Evolutionary conservation across 2,329 filamentous ascomycete genomes (phyloP), one percentile per base, ranked within the genome.

Genomic region (Parasarocladium wereldwijsianum): DNA sequence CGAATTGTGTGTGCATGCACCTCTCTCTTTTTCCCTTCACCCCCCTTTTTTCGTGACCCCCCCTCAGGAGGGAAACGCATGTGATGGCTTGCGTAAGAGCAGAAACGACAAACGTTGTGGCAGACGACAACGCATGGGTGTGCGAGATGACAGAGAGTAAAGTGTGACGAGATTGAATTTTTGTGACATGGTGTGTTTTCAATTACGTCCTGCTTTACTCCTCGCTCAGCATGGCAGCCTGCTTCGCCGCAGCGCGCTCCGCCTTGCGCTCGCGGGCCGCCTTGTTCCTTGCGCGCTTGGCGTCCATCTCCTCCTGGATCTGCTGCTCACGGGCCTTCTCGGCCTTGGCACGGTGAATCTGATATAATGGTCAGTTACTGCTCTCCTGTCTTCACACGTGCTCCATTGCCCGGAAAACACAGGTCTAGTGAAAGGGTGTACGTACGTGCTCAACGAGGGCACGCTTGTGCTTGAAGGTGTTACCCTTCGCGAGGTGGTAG

Each of bases 391-490:
- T 30, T 8, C 14, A 8, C 10, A 12, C 10, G 18, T 21, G 27
- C 4, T 14, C 5, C 17, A 21, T 21, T 12, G 23, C 20, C 11
- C 24, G 24, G 17, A 32, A 17, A 33, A 38, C n/a, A n/a, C n/a
- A n/a, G n/a, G n/a, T n/a, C n/a, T n/a, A n/a, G 13, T 17, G 3
- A 34, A 34, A 33, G 32, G 52, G 17, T 32, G 32, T 28, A 84
- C 90, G 58, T 92, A 98, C 90, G 73, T 98, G 90, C 77, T 98
- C 90, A 61, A 98, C 85, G 54, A 98, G 79, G 57, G 86, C 90
- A 68, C 90, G 81, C 86, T 96, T 98, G 84, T 98, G 90, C 86
- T 98, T 98, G 82, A 98, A 98, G 63, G 90, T 87, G 80, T 98
- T 98, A 92, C 90, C 92, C 86, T 98, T 98, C 79, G 82, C 90